Evolutionary conservation across 345 rosid genomes (phyloP), one percentile per base, ranked within the genome.

Genomic region (Cardamine resedifolia): DNA sequence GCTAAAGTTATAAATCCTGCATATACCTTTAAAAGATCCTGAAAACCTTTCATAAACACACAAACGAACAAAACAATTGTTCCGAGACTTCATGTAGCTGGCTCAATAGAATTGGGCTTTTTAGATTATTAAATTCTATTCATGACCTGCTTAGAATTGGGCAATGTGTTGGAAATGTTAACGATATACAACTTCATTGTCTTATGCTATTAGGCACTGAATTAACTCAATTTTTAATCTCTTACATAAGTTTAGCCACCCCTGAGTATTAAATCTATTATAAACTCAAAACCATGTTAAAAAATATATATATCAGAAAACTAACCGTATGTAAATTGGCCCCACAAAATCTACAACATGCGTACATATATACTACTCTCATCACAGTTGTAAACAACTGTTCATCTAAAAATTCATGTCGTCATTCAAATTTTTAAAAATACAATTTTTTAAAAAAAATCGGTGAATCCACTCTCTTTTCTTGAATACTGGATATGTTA

Each of bases 331-430:
- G 27, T 26, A 26, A 26, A 26, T 3, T 26, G 27, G 31, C 31
- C 31, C 31, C 31, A 28, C 31, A 28, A 28, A 28, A 28, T 28
- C 7, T 28, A 28, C 31, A 28, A 28, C 31, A 28, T 28, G 6
- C 31, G 31, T 6, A 30, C 33, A 6, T 6, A 30, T 7, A 30
- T 30, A 30, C 9, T 30, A 6, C 33, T 7, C 41, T n/a, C n/a
- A n/a, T 26, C 20, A 71, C 51, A 48, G 50, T 39, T 50, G 75
- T 39, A 3, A 27, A 61, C 75, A 16, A 27, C 68, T 60, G 58
- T 24, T 60, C 74, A 58, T 60, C 52, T 50, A n/a, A n/a, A 60
- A 33, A 39, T 71, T 51, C 26, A 63, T 53, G 47, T 41, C 55
- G 43, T 30, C 41, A 50, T 19, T 43, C 64, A 1, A 55, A 41